phyloP scores from a whole-genome alignment of 345 rosid species.

The Syzygium grande region DNA sequence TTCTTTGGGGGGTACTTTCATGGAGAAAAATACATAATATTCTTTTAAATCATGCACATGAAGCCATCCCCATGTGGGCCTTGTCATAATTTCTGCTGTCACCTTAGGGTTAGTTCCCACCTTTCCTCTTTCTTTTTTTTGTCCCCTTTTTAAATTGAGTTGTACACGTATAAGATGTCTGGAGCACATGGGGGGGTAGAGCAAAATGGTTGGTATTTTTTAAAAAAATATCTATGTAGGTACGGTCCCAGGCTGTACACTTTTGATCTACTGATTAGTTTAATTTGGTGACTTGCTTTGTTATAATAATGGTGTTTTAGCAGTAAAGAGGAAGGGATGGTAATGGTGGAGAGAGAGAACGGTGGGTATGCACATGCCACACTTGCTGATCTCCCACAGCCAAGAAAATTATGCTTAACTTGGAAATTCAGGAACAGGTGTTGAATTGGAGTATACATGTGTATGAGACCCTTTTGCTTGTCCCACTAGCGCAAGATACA shows the following conservation, averaged over 20 bases:
- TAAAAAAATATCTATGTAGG: neutral
- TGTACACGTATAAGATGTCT: neutral
- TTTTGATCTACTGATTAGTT: neutral
- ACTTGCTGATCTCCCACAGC: neutral
- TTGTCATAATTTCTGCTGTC: neutral
- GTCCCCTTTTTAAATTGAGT: neutral
- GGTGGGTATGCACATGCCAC: neutral
- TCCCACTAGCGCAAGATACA: neutral
- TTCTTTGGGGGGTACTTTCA: neutral
- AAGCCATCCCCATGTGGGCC: neutral
- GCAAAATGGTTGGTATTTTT: neutral
- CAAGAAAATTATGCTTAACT: neutral
- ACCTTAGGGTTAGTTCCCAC: neutral
- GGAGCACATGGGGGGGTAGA: conserved; percentile 2
- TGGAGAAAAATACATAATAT: neutral
- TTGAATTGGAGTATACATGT: neutral
- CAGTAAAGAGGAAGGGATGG: neutral
- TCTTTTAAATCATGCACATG: neutral
- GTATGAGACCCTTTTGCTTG: neutral
- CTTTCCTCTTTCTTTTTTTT: neutral
- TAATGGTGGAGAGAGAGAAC: neutral
- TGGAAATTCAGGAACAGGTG: neutral
- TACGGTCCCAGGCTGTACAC: conserved; percentile 2
- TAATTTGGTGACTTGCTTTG: neutral
- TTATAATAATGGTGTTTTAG: neutral